Conservation (phyloP, 208 protist genomes). For the Wallacemonas rigidus region DNA sequence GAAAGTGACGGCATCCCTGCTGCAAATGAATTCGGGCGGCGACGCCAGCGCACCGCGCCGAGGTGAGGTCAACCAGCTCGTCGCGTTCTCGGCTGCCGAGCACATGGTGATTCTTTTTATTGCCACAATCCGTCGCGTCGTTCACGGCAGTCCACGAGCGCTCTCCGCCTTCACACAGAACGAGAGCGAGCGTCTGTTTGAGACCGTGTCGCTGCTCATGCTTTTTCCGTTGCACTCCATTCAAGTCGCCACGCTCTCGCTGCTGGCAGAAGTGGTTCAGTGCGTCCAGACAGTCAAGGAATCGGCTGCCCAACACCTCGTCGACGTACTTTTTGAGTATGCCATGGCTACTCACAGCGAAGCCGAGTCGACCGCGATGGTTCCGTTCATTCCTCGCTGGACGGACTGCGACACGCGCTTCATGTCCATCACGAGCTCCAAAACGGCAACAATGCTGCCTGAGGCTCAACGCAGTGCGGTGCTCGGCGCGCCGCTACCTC, state of each 20-base stretch:
- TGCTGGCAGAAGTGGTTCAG: conserved; percentile 82
- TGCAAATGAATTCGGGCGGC: conserved; percentile 47
- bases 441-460: conserved; percentile 76
- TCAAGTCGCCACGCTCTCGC: conserved; percentile 76
- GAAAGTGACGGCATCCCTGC: conserved; percentile 69
- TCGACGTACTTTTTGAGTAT: conserved; percentile 78
- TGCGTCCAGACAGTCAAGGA: conserved; percentile 53
- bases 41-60: conserved; percentile 29
- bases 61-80: conserved; percentile 43
- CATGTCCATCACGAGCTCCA: conserved; percentile 73
- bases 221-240: conserved; percentile 81
- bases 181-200: conserved; percentile 45
- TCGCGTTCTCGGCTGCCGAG: conserved; percentile 72
- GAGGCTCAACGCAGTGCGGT: conserved; percentile 87
- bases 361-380: conserved; percentile 33
- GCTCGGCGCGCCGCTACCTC: conserved; percentile 77
- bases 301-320: conserved; percentile 43
- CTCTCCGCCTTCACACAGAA: conserved; percentile 6
- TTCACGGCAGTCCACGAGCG: conserved; percentile 21
- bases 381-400: conserved; percentile 80
- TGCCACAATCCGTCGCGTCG: conserved; percentile 75
- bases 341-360: conserved; percentile 33
- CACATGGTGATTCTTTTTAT: conserved; percentile 78
- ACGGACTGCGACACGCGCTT: conserved; percentile 76
- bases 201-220: conserved; percentile 81